A percentile compares a stretch with the other conserved stretches of the same genome.
Evolutionary conservation across 768 basidiomycete species (phyloP).

Genomic region (Boletus tomentosulus): DNA sequence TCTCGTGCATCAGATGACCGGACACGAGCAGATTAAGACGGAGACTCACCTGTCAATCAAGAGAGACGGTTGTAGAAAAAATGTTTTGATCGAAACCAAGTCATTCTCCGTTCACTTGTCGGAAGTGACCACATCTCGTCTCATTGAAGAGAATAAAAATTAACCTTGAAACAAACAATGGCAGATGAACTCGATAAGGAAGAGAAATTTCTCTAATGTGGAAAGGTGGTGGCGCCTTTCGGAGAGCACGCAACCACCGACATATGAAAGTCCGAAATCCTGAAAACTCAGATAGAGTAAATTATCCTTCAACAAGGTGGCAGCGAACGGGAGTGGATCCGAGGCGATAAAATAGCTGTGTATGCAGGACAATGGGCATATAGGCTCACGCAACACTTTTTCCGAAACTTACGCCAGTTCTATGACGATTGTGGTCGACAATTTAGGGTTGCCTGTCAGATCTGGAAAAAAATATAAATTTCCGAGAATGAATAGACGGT

Average conservation of each 20-base stretch:
- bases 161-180: constrained; percentile 16
- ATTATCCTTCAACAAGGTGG: constrained; percentile 12
- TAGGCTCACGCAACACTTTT: constrained; percentile 7
- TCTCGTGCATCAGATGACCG: constrained; percentile 13
- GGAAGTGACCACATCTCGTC: constrained; percentile 13
- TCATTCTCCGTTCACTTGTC: constrained; percentile 14
- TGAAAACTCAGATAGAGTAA: constrained; percentile 28
- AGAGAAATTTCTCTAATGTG: constrained; percentile 10
- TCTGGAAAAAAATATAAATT: constrained; percentile 17
- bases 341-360: constrained; percentile 5
- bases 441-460: constrained; percentile 18
- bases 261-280: constrained; percentile 32
- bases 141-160: constrained; percentile 10
- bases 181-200: constrained; percentile 23
- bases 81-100: constrained; percentile 14
- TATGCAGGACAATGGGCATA: constrained; percentile 8
- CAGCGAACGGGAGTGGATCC: constrained; percentile 6
- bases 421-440: constrained; percentile 9
- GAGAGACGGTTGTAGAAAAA: constrained; percentile 12
- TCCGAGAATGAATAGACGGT: constrained; percentile 24
- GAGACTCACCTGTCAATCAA: constrained; percentile 15
- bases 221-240: constrained; percentile 20
- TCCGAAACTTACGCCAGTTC: constrained; percentile 4
- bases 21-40: constrained; percentile 11
- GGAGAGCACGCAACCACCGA: constrained; percentile 22